Conservation (phyloP, 495 filamentous ascomycete genomes). For the Halenospora varia region DNA sequence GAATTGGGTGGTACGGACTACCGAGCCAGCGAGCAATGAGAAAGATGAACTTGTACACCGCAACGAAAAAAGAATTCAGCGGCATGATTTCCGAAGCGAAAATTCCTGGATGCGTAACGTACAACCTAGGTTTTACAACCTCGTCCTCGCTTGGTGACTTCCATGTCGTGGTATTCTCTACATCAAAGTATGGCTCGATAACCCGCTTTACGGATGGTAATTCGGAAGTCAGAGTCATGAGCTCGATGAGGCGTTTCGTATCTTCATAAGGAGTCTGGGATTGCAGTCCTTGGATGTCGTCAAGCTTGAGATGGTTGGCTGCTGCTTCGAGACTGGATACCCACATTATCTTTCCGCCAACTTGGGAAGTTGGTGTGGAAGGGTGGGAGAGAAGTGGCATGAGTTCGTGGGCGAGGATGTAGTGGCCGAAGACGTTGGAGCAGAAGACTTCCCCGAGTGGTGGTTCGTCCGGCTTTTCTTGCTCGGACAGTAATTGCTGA, state of each 20-base stretch:
- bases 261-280: slow-evolving; percentile 69
- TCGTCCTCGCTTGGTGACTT: slow-evolving; percentile 18
- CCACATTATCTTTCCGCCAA: slow-evolving; percentile 70
- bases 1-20: slow-evolving; percentile 80
- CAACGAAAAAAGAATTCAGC: slow-evolving; percentile 59
- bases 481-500: slow-evolving; percentile 10
- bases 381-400: slow-evolving; percentile 58
- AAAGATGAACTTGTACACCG: slow-evolving; percentile 59
- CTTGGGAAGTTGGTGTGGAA: slow-evolving; percentile 28
- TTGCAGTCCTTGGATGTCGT: slow-evolving; percentile 74
- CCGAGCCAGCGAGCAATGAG: slow-evolving; percentile 74
- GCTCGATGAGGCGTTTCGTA: slow-evolving; percentile 80
- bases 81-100: slow-evolving; percentile 77
- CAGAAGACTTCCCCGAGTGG: slow-evolving; percentile 77
- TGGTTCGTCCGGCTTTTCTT: slow-evolving; percentile 39
- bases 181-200: slow-evolving; percentile 34
- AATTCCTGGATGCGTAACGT: slow-evolving; percentile 84
- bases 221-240: slow-evolving; percentile 70
- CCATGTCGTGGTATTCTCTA: slow-evolving; percentile 20
- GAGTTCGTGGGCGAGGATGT: slow-evolving; percentile 79
- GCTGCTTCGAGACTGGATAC: slow-evolving; percentile 73
- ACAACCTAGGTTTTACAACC: slow-evolving; percentile 31
- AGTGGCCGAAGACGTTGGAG: slow-evolving; percentile 93
- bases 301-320: slow-evolving; percentile 46
- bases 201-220: slow-evolving; percentile 60